Evolutionary conservation across 495 filamentous ascomycete species (phyloP).

Genomic region (Choiromyces venosus): DNA sequence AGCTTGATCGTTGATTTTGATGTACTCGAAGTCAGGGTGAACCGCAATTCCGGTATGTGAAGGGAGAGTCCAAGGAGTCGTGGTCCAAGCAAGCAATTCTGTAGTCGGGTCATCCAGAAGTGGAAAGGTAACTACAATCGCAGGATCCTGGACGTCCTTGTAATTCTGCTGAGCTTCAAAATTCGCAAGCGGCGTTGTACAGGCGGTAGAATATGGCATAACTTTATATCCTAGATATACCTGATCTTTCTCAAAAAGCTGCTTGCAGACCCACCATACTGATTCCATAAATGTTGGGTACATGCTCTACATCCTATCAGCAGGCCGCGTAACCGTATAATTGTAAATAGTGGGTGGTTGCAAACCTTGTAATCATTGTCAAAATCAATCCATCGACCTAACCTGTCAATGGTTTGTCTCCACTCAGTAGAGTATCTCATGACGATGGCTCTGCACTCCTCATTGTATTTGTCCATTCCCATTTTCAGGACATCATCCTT

Average conservation of each 20-base stretch:
- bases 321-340: background rate
- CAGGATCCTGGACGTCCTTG: conserved; percentile 86
- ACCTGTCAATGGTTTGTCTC: conserved; percentile 78
- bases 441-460: conserved; percentile 86
- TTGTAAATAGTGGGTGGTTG: background rate
- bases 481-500: conserved; percentile 80
- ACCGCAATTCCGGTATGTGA: conserved; percentile 75
- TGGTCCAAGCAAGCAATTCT: conserved; percentile 81
- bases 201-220: conserved; percentile 90
- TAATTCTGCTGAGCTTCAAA: conserved; percentile 94
- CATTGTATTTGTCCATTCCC: conserved; percentile 87
- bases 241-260: conserved; percentile 78
- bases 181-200: conserved; percentile 85
- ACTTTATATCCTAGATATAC: conserved; percentile 86
- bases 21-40: conserved; percentile 86
- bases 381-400: conserved; percentile 97
- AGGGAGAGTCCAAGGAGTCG: conserved; percentile 93
- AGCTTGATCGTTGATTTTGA: conserved; percentile 80
- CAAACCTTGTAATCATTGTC: conserved; percentile 93
- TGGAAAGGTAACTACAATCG: conserved; percentile 85
- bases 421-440: conserved; percentile 90
- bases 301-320: conserved; percentile 61
- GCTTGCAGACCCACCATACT: conserved; percentile 94
- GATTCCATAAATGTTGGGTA: conserved; percentile 93
- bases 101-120: conserved; percentile 70